Evolutionary conservation across 495 filamentous ascomycete species (phyloP).

Genomic region (Penicillium angulare): DNA sequence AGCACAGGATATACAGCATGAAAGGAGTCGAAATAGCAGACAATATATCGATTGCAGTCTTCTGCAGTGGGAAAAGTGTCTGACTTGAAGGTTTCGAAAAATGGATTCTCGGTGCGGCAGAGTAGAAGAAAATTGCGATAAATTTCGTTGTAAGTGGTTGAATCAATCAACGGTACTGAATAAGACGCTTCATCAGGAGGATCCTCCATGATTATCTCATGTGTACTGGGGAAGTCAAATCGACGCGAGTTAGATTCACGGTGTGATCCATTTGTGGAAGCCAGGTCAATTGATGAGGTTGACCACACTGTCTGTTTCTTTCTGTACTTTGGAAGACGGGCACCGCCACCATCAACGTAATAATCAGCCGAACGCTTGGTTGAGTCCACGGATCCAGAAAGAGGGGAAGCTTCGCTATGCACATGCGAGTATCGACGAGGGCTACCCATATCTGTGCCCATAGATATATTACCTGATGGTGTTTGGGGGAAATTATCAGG

Average conservation of each 20-base stretch:
- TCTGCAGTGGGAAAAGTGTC: constrained; percentile 33
- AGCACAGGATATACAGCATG: constrained; percentile 46
- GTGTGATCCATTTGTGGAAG: constrained; percentile 8
- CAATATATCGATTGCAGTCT: constrained; percentile 31
- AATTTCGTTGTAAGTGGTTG: constrained; percentile 34
- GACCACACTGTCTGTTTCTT: constrained; percentile 25
- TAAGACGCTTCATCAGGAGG: constrained; percentile 12
- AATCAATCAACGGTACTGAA: constrained; percentile 23
- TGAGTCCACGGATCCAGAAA: constrained; percentile 17
- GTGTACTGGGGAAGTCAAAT: constrained; percentile 26
- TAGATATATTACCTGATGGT: constrained; percentile 20
- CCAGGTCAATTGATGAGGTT: constrained; percentile 13
- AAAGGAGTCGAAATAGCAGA: constrained; percentile 39
- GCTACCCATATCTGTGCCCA: constrained; percentile 17
- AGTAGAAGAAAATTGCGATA: constrained; percentile 32
- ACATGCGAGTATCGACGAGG: constrained; percentile 18
- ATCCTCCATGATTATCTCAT: constrained; percentile 13
- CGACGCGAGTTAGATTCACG: constrained; percentile 6
- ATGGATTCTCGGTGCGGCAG: constrained; percentile 34
- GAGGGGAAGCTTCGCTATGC: constrained; percentile 19
- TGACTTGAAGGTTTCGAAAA: constrained; percentile 38
- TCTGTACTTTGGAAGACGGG: constrained; percentile 30
- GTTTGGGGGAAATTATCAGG: constrained; percentile 21
- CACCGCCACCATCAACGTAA: constrained; percentile 36
- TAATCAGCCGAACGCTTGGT: constrained; percentile 32